Percentiles rank a stretch among this genome's conserved stretches.
Evolutionary conservation across 2,329 filamentous ascomycete species (phyloP).

Genomic region (Arthroderma uncinatum): DNA sequence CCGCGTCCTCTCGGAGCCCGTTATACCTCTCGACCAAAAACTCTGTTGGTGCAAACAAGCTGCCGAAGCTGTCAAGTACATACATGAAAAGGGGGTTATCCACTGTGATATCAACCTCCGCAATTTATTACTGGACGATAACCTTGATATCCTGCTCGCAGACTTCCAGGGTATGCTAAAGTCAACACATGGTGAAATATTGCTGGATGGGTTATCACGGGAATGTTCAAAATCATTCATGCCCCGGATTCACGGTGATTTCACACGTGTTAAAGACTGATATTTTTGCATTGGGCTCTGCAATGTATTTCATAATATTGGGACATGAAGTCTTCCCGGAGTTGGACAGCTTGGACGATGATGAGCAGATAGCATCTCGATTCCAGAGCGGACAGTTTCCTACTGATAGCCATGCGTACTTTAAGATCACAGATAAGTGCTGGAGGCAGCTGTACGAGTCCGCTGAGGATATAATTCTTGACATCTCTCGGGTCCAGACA

Average conservation of each 20-base stretch:
- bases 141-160: constrained; percentile 6
- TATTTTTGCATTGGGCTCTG: constrained; percentile 6
- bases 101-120: constrained; percentile 8
- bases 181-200: neutral
- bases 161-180: neutral
- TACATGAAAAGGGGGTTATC: constrained; percentile 10
- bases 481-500: neutral
- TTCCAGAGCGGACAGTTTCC: neutral
- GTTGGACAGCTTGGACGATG: neutral
- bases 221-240: constrained; percentile 7
- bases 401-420: constrained; percentile 1
- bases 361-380: neutral
- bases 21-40: neutral
- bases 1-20: neutral
- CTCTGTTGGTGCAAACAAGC: constrained; percentile 7
- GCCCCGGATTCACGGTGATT: constrained; percentile 1
- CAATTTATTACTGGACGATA: constrained; percentile 9
- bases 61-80: constrained; percentile 6
- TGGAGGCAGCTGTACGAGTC: constrained; percentile 5
- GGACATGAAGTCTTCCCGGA: constrained; percentile 4
- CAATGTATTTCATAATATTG: constrained; percentile 4
- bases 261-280: neutral
- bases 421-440: constrained; percentile 1
- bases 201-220: constrained; percentile 2
- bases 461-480: neutral